A percentile compares a stretch with the other conserved stretches of the same genome.
These are phyloP conservation scores for Aspergillus tubingensis DNA, from an alignment of 2,329 filamentous ascomycete genomes.

Conservation along the genomic window DNA sequence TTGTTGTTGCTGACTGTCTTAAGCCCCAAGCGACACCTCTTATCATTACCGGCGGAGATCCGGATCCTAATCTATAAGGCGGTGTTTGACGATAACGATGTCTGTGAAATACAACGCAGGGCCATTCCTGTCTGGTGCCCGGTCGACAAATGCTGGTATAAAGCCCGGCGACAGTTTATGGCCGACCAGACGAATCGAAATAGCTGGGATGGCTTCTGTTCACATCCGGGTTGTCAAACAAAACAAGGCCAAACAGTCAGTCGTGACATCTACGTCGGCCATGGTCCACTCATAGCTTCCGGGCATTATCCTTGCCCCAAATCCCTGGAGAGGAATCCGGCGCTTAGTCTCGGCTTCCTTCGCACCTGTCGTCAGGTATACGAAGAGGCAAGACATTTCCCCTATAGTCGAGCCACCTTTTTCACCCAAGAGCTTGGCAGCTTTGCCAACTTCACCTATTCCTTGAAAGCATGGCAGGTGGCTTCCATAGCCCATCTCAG, in stretches of 20 bases:
- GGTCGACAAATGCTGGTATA: neutral
- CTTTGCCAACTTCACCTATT: slow-evolving; percentile 2
- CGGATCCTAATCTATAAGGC: slow-evolving; percentile 3
- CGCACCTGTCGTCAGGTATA: slow-evolving; percentile 3
- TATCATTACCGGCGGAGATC: slow-evolving; percentile 4
- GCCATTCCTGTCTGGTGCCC: neutral
- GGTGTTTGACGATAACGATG: neutral
- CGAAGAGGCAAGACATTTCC: neutral
- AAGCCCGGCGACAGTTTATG: neutral
- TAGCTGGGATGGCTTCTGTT: neutral
- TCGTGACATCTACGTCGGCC: neutral
- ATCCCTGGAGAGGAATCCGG: neutral
- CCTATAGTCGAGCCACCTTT: neutral
- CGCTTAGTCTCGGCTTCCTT: slow-evolving; percentile 2
- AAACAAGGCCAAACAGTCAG: neutral
- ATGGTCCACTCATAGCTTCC: neutral
- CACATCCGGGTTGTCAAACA: neutral
- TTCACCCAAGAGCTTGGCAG: slow-evolving; percentile 2
- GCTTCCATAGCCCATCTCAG: neutral
- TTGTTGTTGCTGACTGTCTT: neutral
- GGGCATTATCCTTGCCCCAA: slow-evolving; percentile 2
- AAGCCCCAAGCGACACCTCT: neutral
- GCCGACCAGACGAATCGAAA: neutral
- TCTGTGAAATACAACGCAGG: neutral
- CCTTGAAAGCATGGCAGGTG: neutral